phyloP scores from a whole-genome alignment of 1,139 yeast species.

The Yamadazyma mexicana region DNA sequence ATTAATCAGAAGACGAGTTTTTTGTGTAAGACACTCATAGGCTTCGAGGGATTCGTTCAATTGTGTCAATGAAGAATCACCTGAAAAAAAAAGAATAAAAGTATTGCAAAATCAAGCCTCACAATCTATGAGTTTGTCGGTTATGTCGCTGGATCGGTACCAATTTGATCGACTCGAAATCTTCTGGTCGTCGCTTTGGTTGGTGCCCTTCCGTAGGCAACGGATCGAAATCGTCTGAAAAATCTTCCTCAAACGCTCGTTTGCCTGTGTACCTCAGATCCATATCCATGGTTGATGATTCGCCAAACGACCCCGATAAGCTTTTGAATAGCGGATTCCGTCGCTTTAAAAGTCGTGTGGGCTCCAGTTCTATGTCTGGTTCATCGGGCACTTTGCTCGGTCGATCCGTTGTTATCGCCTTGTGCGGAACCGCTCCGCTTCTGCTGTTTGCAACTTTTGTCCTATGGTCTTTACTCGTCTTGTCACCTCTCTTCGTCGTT shows the following conservation, averaged over 20 bases:
- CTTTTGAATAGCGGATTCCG: neutral
- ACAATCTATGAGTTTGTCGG: neutral
- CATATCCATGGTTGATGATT: neutral
- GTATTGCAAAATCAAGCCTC: neutral
- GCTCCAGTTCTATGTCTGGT: neutral
- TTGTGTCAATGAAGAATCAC: neutral
- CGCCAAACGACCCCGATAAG: neutral
- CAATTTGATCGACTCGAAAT: conserved; percentile 3
- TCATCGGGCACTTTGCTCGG: neutral
- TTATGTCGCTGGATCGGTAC: conserved; percentile 7
- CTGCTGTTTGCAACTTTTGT: neutral
- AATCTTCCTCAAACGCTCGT: neutral
- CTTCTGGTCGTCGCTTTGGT: conserved; percentile 2
- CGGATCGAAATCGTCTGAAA: neutral
- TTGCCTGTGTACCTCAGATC: neutral
- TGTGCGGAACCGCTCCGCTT: neutral
- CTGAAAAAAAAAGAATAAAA: neutral
- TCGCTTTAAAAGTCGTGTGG: neutral
- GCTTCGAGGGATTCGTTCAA: neutral
- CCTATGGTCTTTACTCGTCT: neutral
- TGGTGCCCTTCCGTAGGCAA: too few species aligned
- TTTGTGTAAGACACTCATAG: neutral
- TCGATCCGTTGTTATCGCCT: neutral
- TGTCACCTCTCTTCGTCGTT: neutral
- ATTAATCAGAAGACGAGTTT: neutral